Evolutionary conservation across 768 basidiomycete species (phyloP).

Genomic region (Podaxis rugospora): DNA sequence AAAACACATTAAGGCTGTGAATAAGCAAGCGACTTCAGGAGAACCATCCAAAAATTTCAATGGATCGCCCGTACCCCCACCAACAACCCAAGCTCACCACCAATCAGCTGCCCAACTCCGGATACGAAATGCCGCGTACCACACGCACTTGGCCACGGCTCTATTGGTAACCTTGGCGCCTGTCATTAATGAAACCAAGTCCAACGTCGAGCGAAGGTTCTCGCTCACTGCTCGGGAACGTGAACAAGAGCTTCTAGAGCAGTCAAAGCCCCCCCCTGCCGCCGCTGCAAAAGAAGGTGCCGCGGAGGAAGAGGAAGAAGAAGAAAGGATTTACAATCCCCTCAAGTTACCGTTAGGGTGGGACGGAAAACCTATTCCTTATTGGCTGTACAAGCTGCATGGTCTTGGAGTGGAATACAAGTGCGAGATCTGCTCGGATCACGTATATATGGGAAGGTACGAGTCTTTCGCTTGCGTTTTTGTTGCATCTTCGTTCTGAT

Average conservation of each 20-base stretch:
- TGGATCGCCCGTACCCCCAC: slow-evolving; percentile 33
- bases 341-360: slow-evolving; percentile 94
- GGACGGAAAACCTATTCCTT: slow-evolving; percentile 99
- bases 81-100: slow-evolving; percentile 17
- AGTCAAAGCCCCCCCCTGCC: slow-evolving; percentile 45
- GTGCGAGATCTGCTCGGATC: slow-evolving; percentile 97
- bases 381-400: slow-evolving; percentile 97
- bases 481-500: slow-evolving; percentile 4
- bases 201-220: slow-evolving; percentile 94
- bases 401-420: slow-evolving; percentile 97
- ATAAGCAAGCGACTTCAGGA: slow-evolving; percentile 56
- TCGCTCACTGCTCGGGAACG: slow-evolving; percentile 97
- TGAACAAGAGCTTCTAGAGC: slow-evolving; percentile 87
- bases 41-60: slow-evolving; percentile 53
- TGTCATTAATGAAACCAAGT: slow-evolving; percentile 83
- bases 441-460: slow-evolving; percentile 93
- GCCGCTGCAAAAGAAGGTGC: slow-evolving; percentile 40
- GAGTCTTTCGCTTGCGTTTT: slow-evolving; percentile 16
- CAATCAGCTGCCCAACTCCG: slow-evolving; percentile 44
- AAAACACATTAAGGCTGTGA: slow-evolving; percentile 90
- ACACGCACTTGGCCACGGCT: slow-evolving; percentile 65
- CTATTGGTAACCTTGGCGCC: slow-evolving; percentile 62
- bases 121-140: slow-evolving; percentile 59
- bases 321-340: slow-evolving; percentile 97
- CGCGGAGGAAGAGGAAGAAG: slow-evolving; percentile 84